Evolutionary conservation across 2,329 filamentous ascomycete species (phyloP), one percentile per base, ranked within the genome.

Genomic region (Zymoseptoria tritici): DNA sequence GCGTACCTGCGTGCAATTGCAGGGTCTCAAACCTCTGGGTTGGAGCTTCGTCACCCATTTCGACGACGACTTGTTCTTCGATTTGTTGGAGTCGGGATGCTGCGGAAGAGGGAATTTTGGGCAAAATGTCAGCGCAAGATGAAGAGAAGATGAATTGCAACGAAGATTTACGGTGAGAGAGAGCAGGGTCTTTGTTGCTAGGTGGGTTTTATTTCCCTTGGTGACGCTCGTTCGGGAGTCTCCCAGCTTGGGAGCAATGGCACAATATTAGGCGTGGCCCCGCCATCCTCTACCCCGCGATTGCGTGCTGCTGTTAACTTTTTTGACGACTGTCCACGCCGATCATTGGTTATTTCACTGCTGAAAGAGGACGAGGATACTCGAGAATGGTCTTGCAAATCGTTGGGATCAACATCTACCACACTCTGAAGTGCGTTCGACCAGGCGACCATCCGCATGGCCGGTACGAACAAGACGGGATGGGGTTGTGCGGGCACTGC

Each of bases 1-100:
- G 54, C 71, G 62, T 71, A 78, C 78, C 78, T 60, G 78, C 78
- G 63, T 80, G 78, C 64, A 80, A 70, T 70, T 80, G 78, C 69
- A 80, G 74, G 67, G 78, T 80, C 74, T 80, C 78, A 57, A 80
- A 80, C 66, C 74, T 75, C 62, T 74, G 75, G 52, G 73, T 71
- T 21, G 77, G 55, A 62, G 77, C 72, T 55, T 77, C 75, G 42
- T 63, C 70, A 42, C 62, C 62, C 68, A 71, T 71, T 49, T 68
- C 65, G 59, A 61, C 65, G 59, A 61, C 55, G 52, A 66, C 62
- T 31, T 70, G 69, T 65, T 68, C 63, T 62, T 57, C 61, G 31
- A 71, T 61, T 57, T 66, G 65, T 56, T 67, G 54, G 13, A 70
- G 57, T 60, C 68, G 60, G 22, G 64, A 64, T 46, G 56, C 57